These are phyloP conservation scores for Phytophthora pinifolia DNA, from an alignment of 352 stramenopile species.

Conservation along the genomic window DNA sequence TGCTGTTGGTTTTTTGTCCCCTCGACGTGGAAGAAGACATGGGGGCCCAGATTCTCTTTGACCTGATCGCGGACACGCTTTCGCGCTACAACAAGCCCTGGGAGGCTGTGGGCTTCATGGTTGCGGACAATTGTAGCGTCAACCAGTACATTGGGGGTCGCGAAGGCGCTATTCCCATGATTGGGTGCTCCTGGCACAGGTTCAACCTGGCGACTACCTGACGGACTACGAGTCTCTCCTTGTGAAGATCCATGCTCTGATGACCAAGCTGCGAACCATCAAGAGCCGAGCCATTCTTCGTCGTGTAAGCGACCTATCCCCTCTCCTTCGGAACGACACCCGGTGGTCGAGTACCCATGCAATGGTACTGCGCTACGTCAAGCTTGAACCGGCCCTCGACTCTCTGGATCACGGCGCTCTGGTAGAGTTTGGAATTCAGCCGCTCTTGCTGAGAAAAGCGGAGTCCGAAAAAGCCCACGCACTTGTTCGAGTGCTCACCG, in stretches of 20 bases:
- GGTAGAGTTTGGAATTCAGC: slow-evolving; percentile 13
- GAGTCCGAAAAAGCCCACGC: slow-evolving; percentile 3
- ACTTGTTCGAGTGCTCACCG: slow-evolving; percentile 9
- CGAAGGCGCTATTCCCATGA: slow-evolving; percentile 13
- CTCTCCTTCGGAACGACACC: slow-evolving; percentile 13
- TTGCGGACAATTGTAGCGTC: slow-evolving; percentile 23
- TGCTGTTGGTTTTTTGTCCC: slow-evolving; percentile 13
- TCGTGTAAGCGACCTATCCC: slow-evolving; percentile 2
- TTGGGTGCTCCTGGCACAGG: slow-evolving; percentile 21
- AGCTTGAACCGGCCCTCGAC: slow-evolving; percentile 2
- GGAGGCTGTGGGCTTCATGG: slow-evolving; percentile 19
- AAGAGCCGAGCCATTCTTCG: slow-evolving; percentile 2
- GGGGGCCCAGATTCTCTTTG: slow-evolving; percentile 12
- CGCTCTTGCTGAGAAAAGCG: slow-evolving; percentile 1
- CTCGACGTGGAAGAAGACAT: slow-evolving; percentile 13
- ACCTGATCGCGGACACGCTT: slow-evolving; percentile 20
- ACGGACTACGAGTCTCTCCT: slow-evolving; percentile 10
- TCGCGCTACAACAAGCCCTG: slow-evolving; percentile 18
- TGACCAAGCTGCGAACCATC: slow-evolving; percentile 7
- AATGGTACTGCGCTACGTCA: slow-evolving; percentile 6
- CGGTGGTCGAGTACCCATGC: slow-evolving; percentile 18
- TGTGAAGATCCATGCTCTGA: slow-evolving; percentile 9
- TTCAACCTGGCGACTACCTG: slow-evolving; percentile 23
- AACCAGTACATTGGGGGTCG: slow-evolving; percentile 26
- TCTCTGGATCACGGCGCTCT: slow-evolving; percentile 12